These are phyloP conservation scores for Microcera coccophila DNA, from an alignment of 2,329 filamentous ascomycete genomes.

Conservation along the genomic window DNA sequence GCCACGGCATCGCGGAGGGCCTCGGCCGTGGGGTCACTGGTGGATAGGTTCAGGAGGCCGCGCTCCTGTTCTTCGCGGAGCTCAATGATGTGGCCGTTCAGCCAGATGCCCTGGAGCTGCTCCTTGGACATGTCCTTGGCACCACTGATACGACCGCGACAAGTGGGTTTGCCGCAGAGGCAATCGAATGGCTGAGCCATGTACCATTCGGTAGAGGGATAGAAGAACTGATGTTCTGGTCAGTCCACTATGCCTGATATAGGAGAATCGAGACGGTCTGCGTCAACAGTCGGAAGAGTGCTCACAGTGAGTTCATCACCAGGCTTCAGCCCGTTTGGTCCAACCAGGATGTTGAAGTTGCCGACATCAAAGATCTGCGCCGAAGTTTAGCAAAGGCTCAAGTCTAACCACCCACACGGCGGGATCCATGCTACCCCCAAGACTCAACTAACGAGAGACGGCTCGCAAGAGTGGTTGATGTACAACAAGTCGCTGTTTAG, in stretches of 20 bases:
- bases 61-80: constrained; percentile 44
- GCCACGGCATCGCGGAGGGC: constrained; percentile 42
- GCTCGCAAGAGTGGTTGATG: constrained; percentile 66
- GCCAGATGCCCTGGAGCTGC: constrained; percentile 56
- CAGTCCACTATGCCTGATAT: background rate
- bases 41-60: constrained; percentile 3
- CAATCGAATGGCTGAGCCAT: constrained; percentile 72
- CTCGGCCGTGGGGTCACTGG: constrained; percentile 37
- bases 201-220: constrained; percentile 69
- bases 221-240: constrained; percentile 55
- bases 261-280: no score
- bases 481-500: constrained; percentile 65
- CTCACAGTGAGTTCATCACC: constrained; percentile 57
- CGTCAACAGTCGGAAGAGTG: no score
- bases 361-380: constrained; percentile 57
- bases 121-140: constrained; percentile 55
- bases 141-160: constrained; percentile 59
- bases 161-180: constrained; percentile 54
- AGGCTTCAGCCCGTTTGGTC: constrained; percentile 49
- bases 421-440: background rate
- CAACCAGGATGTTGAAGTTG: constrained; percentile 55
- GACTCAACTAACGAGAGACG: constrained; percentile 53
- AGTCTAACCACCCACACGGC: background rate
- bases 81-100: constrained; percentile 58
- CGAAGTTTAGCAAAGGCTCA: constrained; percentile 13